Evolutionary conservation across 768 basidiomycete genomes (phyloP), one percentile per base, ranked within the genome.

Genomic region (Dioszegia aurantiaca): DNA sequence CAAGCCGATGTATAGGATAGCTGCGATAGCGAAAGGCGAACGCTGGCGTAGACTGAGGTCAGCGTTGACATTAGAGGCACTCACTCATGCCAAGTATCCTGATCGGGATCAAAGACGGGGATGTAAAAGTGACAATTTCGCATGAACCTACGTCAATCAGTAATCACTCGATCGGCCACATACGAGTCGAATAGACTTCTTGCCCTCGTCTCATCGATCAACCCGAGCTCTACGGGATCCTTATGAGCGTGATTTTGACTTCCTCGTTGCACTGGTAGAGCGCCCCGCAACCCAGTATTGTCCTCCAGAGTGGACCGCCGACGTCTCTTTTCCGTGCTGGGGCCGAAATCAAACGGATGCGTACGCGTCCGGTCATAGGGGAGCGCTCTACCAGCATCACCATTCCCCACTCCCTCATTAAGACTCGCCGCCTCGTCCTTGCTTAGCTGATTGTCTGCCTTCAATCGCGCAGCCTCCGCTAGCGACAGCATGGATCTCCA

Each of bases 401-500:
- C 3, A 12, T 5, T 21, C 10, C 17, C 8, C 41, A 5, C 23
- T 12, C 12, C 26, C 24, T 16, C 27, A 3, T 43, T 26, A 44
- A 11, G 21, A 12, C 11, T 39, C n/a, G 9, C 40, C 19, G 55
- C 41, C 37, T 55, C 59, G 28, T 64, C 62, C 52, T 43, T 47
- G 11, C 28, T 58, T 4, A 62, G 37, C 28, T 68, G 67, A 27
- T 60, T 63, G 42, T 72, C 70, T 14, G 61, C 56, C 36, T 68
- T 64, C n/a, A 72, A 44, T 31, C 70, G 54, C 1, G 70, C 70
- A 2, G 68, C 70, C 48, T 72, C 70, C 12, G 68, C 70, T 6
- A 72, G 61, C 19, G 64, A 67, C 12, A 68, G 44, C 70, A 72
- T 72, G 36, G 64, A 69, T 30, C 62, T 58, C 66, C 65, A 69